Evolutionary conservation across 108 stramenopile species (phyloP), one percentile per base, ranked within the genome.

Genomic region (Cylindrotheca fusiformis): DNA sequence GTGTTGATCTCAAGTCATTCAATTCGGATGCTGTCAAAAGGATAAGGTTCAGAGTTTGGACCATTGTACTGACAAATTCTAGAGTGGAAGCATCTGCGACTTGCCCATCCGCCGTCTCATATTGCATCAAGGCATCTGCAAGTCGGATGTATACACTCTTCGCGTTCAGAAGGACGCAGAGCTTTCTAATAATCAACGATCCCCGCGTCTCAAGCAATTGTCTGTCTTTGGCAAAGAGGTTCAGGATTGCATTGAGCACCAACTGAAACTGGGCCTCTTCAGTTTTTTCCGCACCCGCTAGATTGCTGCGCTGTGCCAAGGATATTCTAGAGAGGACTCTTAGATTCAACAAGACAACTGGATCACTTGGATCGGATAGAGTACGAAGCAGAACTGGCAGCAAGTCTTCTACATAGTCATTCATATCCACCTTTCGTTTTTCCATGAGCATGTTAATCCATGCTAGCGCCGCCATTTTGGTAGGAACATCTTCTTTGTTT

Each of bases 371-470:
- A 80, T 99, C 97, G 18, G 91, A 91, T 24, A 99, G 82, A 5
- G 96, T 91, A 41, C 94, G 81, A 45, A 99, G 78, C 14, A 99
- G 77, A 17, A 96, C 91, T 4, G 93, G 94, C 41, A 97, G 60
- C 44, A 99, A 67, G 18, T 89, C 79, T 33, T 88, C 72, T 27
- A 97, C 82, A 67, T 79, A 94, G 24, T 80, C 80, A 33, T 90
- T 90, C 96, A 99, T 98, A 58, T 95, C 95, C 2, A 65, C 63
- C 41, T 83, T 83, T 62, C 83, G 77, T 79, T 97, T 98, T 67
- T 97, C 96, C 60, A 98, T 82, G 59, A 99, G 75, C 99, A 99
- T 97, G 54, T 96, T 93, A 72, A 98, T 94, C 99, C 99, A 99
- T 45, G 83, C 70, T 64, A 98, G 58, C 0, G 83, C 70, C 23